These are phyloP conservation scores for Trichoderma endophyticum DNA, from an alignment of 2,329 filamentous ascomycete species.

Conservation along the genomic window DNA sequence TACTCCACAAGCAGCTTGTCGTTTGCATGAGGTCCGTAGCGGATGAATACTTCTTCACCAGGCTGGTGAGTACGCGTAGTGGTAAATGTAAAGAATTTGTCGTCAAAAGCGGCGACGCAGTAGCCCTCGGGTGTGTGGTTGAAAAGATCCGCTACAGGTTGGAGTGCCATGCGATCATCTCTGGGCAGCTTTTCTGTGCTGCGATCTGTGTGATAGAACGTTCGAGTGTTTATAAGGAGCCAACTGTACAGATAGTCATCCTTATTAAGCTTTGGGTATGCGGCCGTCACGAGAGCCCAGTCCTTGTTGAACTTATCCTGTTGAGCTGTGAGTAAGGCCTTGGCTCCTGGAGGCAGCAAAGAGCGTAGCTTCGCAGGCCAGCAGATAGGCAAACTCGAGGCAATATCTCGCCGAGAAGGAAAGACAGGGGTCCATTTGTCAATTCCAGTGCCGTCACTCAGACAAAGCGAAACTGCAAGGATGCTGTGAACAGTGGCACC, in stretches of 20 bases:
- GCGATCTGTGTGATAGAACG: slow-evolving; percentile 55
- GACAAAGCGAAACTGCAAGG: slow-evolving; percentile 64
- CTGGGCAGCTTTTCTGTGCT: slow-evolving; percentile 41
- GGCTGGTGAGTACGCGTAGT: slow-evolving; percentile 47
- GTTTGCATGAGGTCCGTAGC: slow-evolving; percentile 67
- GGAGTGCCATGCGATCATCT: slow-evolving; percentile 64
- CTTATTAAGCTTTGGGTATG: slow-evolving; percentile 31
- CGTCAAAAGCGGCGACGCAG: slow-evolving; percentile 52
- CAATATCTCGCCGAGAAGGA: slow-evolving; percentile 60
- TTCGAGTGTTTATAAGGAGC: slow-evolving; percentile 60
- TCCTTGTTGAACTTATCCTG: slow-evolving; percentile 40
- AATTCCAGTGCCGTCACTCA: slow-evolving; percentile 48
- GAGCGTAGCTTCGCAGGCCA: slow-evolving; percentile 45
- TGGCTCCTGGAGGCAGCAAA: slow-evolving; percentile 43
- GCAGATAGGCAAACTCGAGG: slow-evolving; percentile 42
- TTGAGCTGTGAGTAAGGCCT: slow-evolving; percentile 52
- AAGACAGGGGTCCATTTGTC: slow-evolving; percentile 64
- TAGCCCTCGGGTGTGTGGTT: slow-evolving; percentile 54
- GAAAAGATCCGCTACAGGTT: slow-evolving; percentile 71
- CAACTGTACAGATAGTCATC: slow-evolving; percentile 53
- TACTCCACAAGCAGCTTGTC: slow-evolving; percentile 70
- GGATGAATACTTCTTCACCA: slow-evolving; percentile 65
- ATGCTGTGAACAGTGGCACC: slow-evolving; percentile 64
- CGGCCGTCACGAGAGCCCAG: slow-evolving; percentile 36
- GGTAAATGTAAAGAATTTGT: slow-evolving; percentile 52